Percentiles rank a stretch among this genome's conserved stretches.
These are phyloP conservation scores for Vachellia collinsii DNA, from an alignment of 306 rosid genomes.

Conservation along the genomic window DNA sequence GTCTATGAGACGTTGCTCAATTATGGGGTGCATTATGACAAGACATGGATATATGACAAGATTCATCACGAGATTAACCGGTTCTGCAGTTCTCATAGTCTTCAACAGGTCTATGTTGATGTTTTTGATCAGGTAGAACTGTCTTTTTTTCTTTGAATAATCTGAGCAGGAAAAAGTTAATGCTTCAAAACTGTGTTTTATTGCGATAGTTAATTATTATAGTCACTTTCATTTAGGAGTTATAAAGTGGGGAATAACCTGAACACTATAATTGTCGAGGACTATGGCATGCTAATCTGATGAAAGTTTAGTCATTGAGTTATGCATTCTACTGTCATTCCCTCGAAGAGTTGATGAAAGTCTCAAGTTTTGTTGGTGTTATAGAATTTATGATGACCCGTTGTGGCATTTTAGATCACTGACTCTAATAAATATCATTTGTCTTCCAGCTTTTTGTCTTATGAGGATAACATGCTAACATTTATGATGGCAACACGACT, in stretches of 20 bases:
- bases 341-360: constrained; percentile 23
- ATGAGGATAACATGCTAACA: too few species aligned
- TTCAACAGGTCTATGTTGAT: constrained; percentile 92
- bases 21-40: constrained; percentile 83
- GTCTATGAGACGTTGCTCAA: constrained; percentile 80
- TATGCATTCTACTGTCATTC: constrained; percentile 28
- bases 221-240: neutral
- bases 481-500: neutral
- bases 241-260: neutral
- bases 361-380: constrained; percentile 1
- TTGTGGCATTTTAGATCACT: constrained; percentile 8
- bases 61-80: constrained; percentile 95
- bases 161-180: constrained; percentile 66
- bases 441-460: constrained; percentile 14
- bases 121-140: constrained; percentile 80
- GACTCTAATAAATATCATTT: constrained; percentile 5
- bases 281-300: constrained; percentile 6
- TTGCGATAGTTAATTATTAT: constrained; percentile 10
- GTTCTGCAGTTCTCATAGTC: constrained; percentile 86
- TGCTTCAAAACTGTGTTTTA: constrained; percentile 6
- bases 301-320: neutral
- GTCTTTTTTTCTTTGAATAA: neutral
- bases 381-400: constrained; percentile 16
- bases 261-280: constrained; percentile 1
- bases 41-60: constrained; percentile 96